Percentiles rank a stretch among this genome's conserved stretches.
phyloP scores from a whole-genome alignment of 306 rosid species.

The Calophaca sinica region DNA sequence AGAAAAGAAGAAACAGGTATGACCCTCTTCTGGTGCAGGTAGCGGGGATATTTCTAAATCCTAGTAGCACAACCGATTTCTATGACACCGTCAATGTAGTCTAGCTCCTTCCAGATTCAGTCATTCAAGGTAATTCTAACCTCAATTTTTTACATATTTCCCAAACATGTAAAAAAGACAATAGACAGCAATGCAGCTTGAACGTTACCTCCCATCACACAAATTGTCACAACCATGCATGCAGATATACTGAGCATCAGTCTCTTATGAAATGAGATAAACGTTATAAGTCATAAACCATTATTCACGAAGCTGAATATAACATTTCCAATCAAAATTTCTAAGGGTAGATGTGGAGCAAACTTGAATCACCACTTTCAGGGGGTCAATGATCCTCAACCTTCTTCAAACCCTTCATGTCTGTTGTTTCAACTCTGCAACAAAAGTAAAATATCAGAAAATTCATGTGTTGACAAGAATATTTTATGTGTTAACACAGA shows the following conservation, averaged over 20 bases:
- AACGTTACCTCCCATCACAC: conserved; percentile 39
- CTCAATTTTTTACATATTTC: conserved; percentile 28
- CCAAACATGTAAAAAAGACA: conserved; percentile 28
- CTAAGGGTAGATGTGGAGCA: conserved; percentile 29
- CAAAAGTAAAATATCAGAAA: conserved; percentile 48
- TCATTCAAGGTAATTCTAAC: conserved; percentile 24
- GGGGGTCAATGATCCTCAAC: conserved; percentile 75
- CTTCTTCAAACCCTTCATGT: conserved; percentile 99
- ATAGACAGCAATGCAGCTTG: conserved; percentile 30
- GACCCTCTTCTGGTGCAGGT: not conserved
- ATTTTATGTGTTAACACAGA: no score
- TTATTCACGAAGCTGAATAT: conserved; percentile 40
- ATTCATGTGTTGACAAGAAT: not conserved
- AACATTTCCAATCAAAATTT: conserved; percentile 52
- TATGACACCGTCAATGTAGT: conserved; percentile 4
- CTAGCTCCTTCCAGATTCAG: conserved; percentile 6
- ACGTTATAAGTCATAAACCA: conserved; percentile 46
- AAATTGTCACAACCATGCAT: conserved; percentile 49
- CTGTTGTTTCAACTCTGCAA: conserved; percentile 94
- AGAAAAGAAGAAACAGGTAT: not conserved
- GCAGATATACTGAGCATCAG: conserved; percentile 23
- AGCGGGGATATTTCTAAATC: conserved; percentile 11
- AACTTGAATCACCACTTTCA: conserved; percentile 29
- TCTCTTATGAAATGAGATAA: conserved; percentile 44
- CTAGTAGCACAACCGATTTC: not conserved